A percentile compares a stretch with the other conserved stretches of the same genome.
These are phyloP conservation scores for Saururus chinensis DNA, from an alignment of 164 flowering plant species.

Conservation along the genomic window DNA sequence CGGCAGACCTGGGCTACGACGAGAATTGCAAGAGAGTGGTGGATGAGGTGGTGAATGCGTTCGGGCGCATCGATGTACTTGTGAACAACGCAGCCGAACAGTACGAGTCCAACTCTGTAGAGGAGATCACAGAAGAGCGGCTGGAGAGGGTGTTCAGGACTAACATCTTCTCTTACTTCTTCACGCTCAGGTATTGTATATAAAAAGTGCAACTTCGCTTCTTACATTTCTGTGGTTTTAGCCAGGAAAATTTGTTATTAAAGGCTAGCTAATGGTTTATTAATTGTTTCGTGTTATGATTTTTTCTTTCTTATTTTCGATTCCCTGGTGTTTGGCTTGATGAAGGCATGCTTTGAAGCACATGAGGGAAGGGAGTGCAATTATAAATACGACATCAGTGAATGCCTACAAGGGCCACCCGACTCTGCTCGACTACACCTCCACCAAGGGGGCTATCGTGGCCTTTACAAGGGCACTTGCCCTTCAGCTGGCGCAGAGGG, in stretches of 20 bases:
- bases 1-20: slow-evolving; percentile 51
- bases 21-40: slow-evolving; percentile 52
- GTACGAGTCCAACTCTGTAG: slow-evolving; percentile 22
- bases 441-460: slow-evolving; percentile 77
- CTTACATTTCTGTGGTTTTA: too few relatives aligned
- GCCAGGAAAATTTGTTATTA: too few relatives aligned
- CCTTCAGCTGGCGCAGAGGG: slow-evolving; percentile 41
- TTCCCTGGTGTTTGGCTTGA: not conserved
- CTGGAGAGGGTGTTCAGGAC: slow-evolving; percentile 55
- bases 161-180: slow-evolving; percentile 47
- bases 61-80: slow-evolving; percentile 45
- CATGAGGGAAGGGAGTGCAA: slow-evolving; percentile 60
- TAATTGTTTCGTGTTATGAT: not conserved
- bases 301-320: not conserved
- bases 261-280: too few relatives aligned
- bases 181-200: slow-evolving; percentile 26
- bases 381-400: slow-evolving; percentile 65
- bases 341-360: slow-evolving; percentile 59
- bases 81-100: slow-evolving; percentile 63
- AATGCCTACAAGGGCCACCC: slow-evolving; percentile 56
- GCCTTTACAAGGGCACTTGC: slow-evolving; percentile 60
- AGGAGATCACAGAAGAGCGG: slow-evolving; percentile 38
- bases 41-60: slow-evolving; percentile 41
- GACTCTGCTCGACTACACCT: slow-evolving; percentile 49
- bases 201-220: too few relatives aligned